Base-by-base conservation (phyloP, 768 basidiomycete genomes). In the Calocybe indica region DNA sequence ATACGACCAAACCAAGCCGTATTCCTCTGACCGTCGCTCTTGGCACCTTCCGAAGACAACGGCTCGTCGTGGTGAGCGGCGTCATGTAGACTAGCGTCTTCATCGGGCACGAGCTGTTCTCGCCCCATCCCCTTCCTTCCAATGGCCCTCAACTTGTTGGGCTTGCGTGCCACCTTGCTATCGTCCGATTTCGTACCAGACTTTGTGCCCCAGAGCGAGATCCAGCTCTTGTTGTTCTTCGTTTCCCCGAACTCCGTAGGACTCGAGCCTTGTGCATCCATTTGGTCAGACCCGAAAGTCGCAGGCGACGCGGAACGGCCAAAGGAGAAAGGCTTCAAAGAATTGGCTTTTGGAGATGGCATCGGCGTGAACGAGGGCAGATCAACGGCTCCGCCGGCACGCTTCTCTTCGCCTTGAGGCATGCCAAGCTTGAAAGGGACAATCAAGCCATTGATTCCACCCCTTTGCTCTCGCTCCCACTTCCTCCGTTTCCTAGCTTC, bases 391-490 rank as follows among this genome's bases (percentile, higher is more conserved):
- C 32, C 35, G 35, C 44, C 34, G n/a, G 48, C 50, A 14, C 54
- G 37, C 14, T 61, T 57, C 48, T 63, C 60, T 41, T 54, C 45
- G 14, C 33, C 48, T 32, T 40, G 37, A 5, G 46, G 33, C 31
- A 46, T 34, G n/a, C 45, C 53, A 15, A 36, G 31, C 14, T 62
- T 55, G 55, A 66, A 69, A n/a, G 71, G 62, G 34, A 71, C 57
- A 28, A 68, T 62, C 33, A 78, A 63, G 28, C 65, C 74, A 44
- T 76, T 70, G 29, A 79, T 63, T 29, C 71, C 76, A 0, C 64
- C 63, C 43, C 76, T 70, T 58, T 81, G 78, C 55, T 79, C 75
- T 43, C 58, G 64, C 57, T 72, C 65, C 71, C 77, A 85, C 59
- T 62, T 73, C 54, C 69, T 67, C 47, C 70, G 73, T 55, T 66